Evolutionary conservation across 2,329 filamentous ascomycete species (phyloP), one percentile per base, ranked within the genome.

Genomic region (Aspergillus sp.): DNA sequence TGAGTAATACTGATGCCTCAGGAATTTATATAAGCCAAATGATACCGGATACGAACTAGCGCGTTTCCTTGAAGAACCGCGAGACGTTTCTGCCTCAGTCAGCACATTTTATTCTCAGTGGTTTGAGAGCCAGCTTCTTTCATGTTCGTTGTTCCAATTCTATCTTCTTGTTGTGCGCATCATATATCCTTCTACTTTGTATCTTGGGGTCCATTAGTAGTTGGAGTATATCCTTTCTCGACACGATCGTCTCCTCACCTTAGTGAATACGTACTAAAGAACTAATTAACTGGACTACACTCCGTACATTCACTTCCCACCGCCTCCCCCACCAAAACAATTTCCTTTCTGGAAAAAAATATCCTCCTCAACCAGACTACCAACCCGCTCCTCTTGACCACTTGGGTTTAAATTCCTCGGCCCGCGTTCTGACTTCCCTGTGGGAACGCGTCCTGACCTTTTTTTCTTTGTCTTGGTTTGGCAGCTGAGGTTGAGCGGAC

Each of bases 401-500:
- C 41, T 48, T 58, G 61, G 59, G 54, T 61, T 60, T 52, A 59
- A 46, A 62, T 54, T 37, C 6, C 53, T 60, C 41, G 59, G 51
- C 44, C 57, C 52, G 54, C 58, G 52, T 63, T 45, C 44, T 31
- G 51, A 58, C 44, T 45, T 52, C 40, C 31, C 15, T 35, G 54
- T 59, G 41, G 52, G 43, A 61, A 52, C 56, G 55, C 62, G 54
- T 59, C 48, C 39, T 60, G 49, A 64, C 64, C 57, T 56, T 49
- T 65, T 63, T 64, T 44, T 47, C 27, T 39, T 53, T 50, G 48
- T 57, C 44, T 52, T 50, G 59, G 59, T 55, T 55, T 56, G 54
- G 43, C 62, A 62, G 65, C 66, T 64, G 62, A 68, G 65, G 59
- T 67, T 67, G 64, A 68, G 61, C 62, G 64, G 62, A 62, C 67